These are phyloP conservation scores for Candida sonorensis DNA, from an alignment of 805 yeast genomes.

Conservation along the genomic window DNA sequence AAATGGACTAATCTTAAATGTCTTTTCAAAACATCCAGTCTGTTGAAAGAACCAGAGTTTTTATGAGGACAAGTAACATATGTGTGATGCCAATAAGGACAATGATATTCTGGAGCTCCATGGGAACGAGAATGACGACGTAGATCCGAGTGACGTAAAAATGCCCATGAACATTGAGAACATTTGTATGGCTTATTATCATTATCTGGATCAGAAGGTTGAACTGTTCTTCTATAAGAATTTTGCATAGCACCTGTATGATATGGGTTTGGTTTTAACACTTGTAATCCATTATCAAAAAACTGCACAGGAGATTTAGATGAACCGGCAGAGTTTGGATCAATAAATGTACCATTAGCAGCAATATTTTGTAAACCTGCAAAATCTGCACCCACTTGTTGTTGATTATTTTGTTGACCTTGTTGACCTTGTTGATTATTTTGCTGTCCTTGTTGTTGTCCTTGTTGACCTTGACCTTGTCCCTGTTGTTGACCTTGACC, in stretches of 20 bases:
- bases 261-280: conserved; percentile 13
- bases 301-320: conserved; percentile 4
- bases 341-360: conserved; percentile 4
- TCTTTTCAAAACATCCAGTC: conserved; percentile 69
- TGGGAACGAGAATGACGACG: conserved; percentile 65
- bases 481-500: conserved; percentile 7
- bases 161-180: conserved; percentile 57
- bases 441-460: conserved; percentile 1
- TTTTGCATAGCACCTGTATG: conserved; percentile 5
- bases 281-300: conserved; percentile 8
- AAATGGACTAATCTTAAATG: conserved; percentile 67
- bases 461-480: conserved; percentile 4
- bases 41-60: conserved; percentile 67
- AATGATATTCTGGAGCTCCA: conserved; percentile 55
- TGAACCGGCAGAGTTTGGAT: conserved; percentile 4
- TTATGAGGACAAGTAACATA: conserved; percentile 59
- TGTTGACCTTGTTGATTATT: conserved; percentile 4
- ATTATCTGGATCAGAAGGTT: conserved; percentile 14
- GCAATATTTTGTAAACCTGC: conserved; percentile 2
- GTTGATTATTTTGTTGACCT: conserved; percentile 2
- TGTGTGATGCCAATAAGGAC: conserved; percentile 67
- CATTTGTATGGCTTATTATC: conserved; percentile 33
- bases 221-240: conserved; percentile 9
- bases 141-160: conserved; percentile 61
- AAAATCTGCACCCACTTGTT: conserved; percentile 2